phyloP scores from a whole-genome alignment of 108 stramenopile genomes.

The Pseudonitzschia pungens region DNA sequence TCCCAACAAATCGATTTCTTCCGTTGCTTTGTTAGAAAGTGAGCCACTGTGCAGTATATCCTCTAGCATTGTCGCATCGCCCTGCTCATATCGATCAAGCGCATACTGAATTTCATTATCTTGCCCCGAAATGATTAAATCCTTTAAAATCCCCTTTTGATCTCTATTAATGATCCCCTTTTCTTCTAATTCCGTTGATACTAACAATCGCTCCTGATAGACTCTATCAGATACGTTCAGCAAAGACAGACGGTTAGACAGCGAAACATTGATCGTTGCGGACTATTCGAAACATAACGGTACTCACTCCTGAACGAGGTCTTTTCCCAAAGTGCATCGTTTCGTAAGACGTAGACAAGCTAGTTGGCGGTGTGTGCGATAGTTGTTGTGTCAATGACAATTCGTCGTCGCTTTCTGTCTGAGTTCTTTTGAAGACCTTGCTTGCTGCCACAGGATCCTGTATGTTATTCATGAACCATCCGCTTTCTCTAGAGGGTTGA shows the following conservation, averaged over 20 bases:
- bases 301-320: constrained; percentile 74
- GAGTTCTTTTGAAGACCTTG: constrained; percentile 9
- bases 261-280: background rate
- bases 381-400: constrained; percentile 19
- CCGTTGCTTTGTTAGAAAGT: constrained; percentile 43
- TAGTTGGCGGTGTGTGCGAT: constrained; percentile 74
- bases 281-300: background rate
- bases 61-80: constrained; percentile 71
- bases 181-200: constrained; percentile 83
- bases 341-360: constrained; percentile 69
- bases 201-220: constrained; percentile 79
- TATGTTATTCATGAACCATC: constrained; percentile 30
- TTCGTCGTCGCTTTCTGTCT: constrained; percentile 3
- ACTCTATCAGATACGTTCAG: constrained; percentile 42
- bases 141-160: constrained; percentile 87
- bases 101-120: constrained; percentile 78
- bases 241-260: background rate
- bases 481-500: background rate
- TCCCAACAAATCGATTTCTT: constrained; percentile 80
- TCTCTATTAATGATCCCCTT: constrained; percentile 79
- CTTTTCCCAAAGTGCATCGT: constrained; percentile 80
- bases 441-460: constrained; percentile 32
- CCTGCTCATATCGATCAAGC: constrained; percentile 87
- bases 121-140: constrained; percentile 83
- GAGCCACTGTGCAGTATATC: constrained; percentile 69